These are phyloP conservation scores for Ophidiomyces ophidiicola DNA, from an alignment of 2,329 filamentous ascomycete genomes.

Conservation along the genomic window DNA sequence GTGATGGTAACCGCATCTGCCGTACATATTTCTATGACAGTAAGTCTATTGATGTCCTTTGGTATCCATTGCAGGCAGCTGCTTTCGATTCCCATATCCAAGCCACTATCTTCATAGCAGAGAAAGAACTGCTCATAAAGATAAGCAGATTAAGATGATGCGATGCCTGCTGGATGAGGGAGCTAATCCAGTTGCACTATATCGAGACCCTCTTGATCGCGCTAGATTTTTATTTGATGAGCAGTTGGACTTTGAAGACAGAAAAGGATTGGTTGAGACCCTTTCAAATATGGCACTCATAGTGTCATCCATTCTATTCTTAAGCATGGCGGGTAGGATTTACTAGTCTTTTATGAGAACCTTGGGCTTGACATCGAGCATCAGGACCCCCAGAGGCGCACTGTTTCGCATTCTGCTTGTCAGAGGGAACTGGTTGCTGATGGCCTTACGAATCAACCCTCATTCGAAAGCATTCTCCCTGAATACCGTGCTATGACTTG, in stretches of 20 bases:
- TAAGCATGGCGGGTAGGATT: slow-evolving; percentile 10
- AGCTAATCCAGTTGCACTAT: slow-evolving; percentile 10
- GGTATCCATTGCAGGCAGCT: slow-evolving; percentile 9
- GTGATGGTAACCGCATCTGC: slow-evolving; percentile 7
- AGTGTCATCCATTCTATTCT: slow-evolving; percentile 15
- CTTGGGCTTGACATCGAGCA: slow-evolving; percentile 12
- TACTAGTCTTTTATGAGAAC: slow-evolving; percentile 10
- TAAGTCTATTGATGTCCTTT: slow-evolving; percentile 3
- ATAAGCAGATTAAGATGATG: slow-evolving; percentile 7
- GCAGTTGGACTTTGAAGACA: slow-evolving; percentile 1
- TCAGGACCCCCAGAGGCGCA: slow-evolving; percentile 14
- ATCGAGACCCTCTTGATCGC: slow-evolving; percentile 9
- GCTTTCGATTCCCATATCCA: too few relatives aligned
- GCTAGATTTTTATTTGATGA: slow-evolving; percentile 8
- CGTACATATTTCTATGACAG: neutral
- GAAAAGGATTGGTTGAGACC: neutral
- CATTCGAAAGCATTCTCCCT: neutral
- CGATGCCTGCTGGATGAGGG: slow-evolving; percentile 9
- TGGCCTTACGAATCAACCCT: slow-evolving; percentile 9
- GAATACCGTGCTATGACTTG: neutral
- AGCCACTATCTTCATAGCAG: too few relatives aligned
- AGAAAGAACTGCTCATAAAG: slow-evolving; percentile 1
- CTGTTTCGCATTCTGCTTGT: slow-evolving; percentile 13
- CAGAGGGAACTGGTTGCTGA: slow-evolving; percentile 12
- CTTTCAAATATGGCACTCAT: slow-evolving; percentile 10